Percentiles rank a stretch among this genome's conserved stretches.
Conservation (phyloP, 2,329 filamentous ascomycete species). For the Fusarium virguliforme region DNA sequence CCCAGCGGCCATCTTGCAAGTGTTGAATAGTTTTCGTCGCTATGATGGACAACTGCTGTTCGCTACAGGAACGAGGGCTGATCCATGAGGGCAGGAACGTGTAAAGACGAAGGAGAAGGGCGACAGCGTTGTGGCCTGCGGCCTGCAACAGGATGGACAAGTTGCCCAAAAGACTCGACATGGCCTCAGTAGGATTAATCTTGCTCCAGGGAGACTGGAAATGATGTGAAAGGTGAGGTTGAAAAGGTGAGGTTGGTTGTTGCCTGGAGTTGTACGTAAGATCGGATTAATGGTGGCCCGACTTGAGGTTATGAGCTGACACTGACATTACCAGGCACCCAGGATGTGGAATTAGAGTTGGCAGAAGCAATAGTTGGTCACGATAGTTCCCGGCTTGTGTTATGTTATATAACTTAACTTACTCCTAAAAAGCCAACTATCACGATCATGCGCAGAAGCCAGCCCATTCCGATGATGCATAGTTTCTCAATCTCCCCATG, state of each 20-base stretch:
- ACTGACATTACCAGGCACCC: not conserved
- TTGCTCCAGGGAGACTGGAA: not conserved
- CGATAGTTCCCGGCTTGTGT: no score
- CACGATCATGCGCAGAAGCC: no score
- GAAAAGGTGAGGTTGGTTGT: not conserved
- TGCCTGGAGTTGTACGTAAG: not conserved
- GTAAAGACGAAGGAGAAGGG: not conserved
- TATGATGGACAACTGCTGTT: not conserved
- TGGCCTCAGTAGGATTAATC: not conserved
- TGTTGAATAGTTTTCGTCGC: not conserved
- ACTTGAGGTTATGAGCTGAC: not conserved
- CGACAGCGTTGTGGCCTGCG: not conserved
- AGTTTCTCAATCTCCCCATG: no score
- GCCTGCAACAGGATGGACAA: not conserved
- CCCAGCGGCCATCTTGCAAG: not conserved
- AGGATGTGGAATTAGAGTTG: not conserved
- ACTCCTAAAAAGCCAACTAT: no score
- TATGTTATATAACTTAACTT: no score
- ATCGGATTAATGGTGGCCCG: constrained; percentile 2
- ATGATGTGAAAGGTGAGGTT: not conserved
- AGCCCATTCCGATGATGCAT: no score
- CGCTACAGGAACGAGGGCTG: not conserved
- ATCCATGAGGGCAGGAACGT: not conserved
- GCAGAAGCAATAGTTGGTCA: no score
- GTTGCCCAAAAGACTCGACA: constrained; percentile 1